phyloP scores from a whole-genome alignment of 2,329 filamentous ascomycete genomes.

The Cylindrodendrum hubeiense region DNA sequence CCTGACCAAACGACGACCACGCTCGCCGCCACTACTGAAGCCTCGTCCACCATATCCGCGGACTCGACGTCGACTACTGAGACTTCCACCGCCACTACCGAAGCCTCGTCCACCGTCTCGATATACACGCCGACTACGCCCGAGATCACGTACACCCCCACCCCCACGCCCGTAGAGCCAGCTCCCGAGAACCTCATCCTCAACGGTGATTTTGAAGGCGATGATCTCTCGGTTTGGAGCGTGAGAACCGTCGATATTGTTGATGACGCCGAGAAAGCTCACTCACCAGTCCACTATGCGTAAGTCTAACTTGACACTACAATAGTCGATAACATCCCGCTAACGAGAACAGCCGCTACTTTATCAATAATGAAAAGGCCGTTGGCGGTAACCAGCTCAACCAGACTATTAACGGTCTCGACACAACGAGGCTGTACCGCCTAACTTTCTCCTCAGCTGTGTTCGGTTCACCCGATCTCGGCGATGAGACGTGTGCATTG shows the following conservation, averaged over 20 bases:
- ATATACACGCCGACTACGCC: too few species aligned
- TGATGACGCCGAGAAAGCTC: slow-evolving; percentile 5
- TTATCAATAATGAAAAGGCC: neutral
- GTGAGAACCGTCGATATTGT: slow-evolving; percentile 4
- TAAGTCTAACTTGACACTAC: neutral
- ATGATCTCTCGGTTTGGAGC: slow-evolving; percentile 7
- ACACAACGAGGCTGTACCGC: neutral
- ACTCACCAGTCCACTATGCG: slow-evolving; percentile 16
- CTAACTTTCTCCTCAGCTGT: slow-evolving; percentile 16
- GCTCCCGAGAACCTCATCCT: neutral
- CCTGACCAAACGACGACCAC: too few species aligned
- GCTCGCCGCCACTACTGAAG: too few species aligned
- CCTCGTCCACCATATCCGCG: too few species aligned
- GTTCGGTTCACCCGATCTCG: neutral
- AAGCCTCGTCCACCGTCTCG: neutral
- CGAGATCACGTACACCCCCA: neutral
- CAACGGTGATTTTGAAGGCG: slow-evolving; percentile 18
- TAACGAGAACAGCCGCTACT: slow-evolving; percentile 11
- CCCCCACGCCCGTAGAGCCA: neutral
- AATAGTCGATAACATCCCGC: neutral
- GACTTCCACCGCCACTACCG: neutral
- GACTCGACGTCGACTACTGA: too few species aligned
- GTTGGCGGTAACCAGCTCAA: slow-evolving; percentile 17
- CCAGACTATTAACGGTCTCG: slow-evolving; percentile 22
- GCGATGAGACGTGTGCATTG: neutral